Conservation (phyloP, 2,329 filamentous ascomycete genomes). For the Colletotrichum tofieldiae region DNA sequence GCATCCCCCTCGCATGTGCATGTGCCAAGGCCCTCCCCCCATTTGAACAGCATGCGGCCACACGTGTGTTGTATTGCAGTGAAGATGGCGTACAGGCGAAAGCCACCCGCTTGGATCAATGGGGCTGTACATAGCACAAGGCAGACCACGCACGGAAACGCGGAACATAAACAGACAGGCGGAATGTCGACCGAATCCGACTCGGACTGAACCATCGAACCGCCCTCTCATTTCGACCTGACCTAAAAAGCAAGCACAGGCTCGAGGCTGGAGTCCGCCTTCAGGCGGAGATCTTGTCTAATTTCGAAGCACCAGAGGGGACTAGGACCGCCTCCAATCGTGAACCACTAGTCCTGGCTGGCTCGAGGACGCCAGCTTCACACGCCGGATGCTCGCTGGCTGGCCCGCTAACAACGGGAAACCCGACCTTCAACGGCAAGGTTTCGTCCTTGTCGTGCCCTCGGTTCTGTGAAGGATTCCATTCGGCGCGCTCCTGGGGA, state of each 20-base stretch:
- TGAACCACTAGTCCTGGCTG: background rate
- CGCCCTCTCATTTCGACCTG: conserved; percentile 4
- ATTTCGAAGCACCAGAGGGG: conserved; percentile 12
- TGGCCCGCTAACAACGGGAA: conserved; percentile 23
- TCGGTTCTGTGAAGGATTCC: conserved; percentile 22
- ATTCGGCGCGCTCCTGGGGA: conserved; percentile 5
- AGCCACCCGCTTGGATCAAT: background rate
- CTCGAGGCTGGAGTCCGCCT: conserved; percentile 31
- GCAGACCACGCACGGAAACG: background rate
- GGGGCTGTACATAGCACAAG: background rate
- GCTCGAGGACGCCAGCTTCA: conserved; percentile 15
- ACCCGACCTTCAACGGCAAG: conserved; percentile 28
- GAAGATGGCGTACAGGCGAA: background rate
- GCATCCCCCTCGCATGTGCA: background rate
- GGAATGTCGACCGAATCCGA: background rate
- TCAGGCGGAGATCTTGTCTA: conserved; percentile 21
- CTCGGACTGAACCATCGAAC: background rate
- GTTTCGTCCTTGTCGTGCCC: background rate
- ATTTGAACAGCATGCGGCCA: background rate
- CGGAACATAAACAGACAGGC: background rate
- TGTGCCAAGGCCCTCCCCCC: background rate
- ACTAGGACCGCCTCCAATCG: conserved; percentile 15
- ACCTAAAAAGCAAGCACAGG: conserved; percentile 20
- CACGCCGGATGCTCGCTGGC: conserved; percentile 30
- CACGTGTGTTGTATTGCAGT: background rate